phyloP scores from a whole-genome alignment of 495 filamentous ascomycete species.

The Podospora pseudoanserina region DNA sequence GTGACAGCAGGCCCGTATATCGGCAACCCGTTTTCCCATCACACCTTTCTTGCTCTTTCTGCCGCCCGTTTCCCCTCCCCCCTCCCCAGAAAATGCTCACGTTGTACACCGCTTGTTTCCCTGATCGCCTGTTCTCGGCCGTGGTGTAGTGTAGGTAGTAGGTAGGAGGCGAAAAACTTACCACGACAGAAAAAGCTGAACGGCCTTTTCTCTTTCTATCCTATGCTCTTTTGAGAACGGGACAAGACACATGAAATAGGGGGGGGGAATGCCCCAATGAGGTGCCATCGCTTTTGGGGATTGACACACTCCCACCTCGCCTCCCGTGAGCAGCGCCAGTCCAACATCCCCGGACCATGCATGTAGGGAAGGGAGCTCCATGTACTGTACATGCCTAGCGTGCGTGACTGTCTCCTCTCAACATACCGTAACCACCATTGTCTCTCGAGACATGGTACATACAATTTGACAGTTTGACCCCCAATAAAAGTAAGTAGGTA shows the following conservation, averaged over 20 bases:
- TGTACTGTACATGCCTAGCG: background rate
- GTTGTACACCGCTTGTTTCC: constrained; percentile 4
- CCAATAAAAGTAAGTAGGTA: background rate
- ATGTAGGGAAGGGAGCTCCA: constrained; percentile 11
- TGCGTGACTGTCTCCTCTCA: background rate
- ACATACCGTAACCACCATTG: too few species aligned
- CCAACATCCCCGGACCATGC: background rate
- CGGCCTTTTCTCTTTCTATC: background rate
- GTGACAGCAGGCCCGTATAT: background rate
- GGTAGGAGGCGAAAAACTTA: background rate
- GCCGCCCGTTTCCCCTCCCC: background rate
- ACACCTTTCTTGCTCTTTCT: background rate
- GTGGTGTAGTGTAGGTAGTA: background rate
- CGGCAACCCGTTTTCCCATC: background rate
- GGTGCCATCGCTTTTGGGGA: background rate
- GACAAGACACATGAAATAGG: background rate
- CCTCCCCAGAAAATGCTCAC: background rate
- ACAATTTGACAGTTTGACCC: background rate
- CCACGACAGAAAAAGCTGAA: background rate
- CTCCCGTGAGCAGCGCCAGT: background rate
- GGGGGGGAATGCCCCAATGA: background rate
- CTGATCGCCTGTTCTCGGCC: background rate
- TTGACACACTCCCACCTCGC: background rate
- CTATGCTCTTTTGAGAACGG: constrained; percentile 7
- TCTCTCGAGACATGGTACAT: too few species aligned